Evolutionary conservation across 1,284 basidiomycete genomes (phyloP).

Genomic region (Ustilago hordei): DNA sequence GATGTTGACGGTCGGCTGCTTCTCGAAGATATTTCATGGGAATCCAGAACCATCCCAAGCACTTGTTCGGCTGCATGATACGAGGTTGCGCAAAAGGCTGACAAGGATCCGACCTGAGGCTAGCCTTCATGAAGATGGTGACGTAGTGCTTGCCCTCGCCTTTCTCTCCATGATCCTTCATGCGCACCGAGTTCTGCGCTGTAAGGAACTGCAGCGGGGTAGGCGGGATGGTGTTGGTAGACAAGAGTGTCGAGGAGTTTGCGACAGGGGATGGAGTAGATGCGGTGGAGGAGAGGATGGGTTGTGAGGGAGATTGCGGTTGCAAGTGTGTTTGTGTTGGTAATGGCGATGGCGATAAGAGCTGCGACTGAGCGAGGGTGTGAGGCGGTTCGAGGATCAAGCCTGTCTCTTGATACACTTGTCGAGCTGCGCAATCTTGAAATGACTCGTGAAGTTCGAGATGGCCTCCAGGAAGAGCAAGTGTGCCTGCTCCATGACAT

Average conservation of each 20-base stretch:
- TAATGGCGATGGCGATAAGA: constrained; percentile 12
- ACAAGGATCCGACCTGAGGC: constrained; percentile 22
- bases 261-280: constrained; percentile 19
- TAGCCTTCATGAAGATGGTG: constrained; percentile 64
- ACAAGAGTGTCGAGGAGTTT: background rate
- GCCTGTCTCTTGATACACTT: constrained; percentile 52
- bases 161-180: constrained; percentile 42
- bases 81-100: constrained; percentile 19
- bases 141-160: constrained; percentile 63
- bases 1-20: constrained; percentile 31
- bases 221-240: background rate
- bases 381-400: constrained; percentile 39
- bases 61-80: constrained; percentile 64
- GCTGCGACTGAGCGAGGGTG: constrained; percentile 4
- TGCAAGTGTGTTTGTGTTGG: constrained; percentile 15
- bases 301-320: constrained; percentile 18
- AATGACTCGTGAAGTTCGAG: constrained; percentile 67
- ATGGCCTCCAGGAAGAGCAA: constrained; percentile 67
- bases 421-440: constrained; percentile 59
- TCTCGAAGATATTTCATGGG: constrained; percentile 44
- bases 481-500: constrained; percentile 61
- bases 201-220: constrained; percentile 49
- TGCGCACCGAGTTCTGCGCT: constrained; percentile 48
- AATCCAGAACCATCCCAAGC: constrained; percentile 65
- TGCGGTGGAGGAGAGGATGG: constrained; percentile 16